phyloP scores from a whole-genome alignment of 352 stramenopile genomes.

The Globisporangium radiosum region DNA sequence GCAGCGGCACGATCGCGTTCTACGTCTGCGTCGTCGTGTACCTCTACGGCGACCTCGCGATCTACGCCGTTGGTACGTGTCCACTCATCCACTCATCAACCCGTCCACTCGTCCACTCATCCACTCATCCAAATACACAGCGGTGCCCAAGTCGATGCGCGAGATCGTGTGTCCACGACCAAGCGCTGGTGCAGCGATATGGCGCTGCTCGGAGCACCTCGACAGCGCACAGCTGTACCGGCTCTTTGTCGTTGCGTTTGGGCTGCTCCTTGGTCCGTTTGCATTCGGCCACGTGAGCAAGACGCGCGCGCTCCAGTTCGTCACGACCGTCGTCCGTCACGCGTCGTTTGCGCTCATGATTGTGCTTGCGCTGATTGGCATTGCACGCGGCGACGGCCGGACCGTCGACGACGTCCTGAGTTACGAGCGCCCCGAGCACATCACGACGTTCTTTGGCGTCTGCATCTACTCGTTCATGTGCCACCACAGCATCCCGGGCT shows the following conservation, averaged over 20 bases:
- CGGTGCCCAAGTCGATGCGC: constrained; percentile 83
- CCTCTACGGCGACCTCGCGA: constrained; percentile 82
- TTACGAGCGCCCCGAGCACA: constrained; percentile 65
- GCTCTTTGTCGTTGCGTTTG: constrained; percentile 75
- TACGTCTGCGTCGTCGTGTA: constrained; percentile 80
- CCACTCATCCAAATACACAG: constrained; percentile 18
- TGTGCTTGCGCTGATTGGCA: constrained; percentile 60
- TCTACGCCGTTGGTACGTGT: constrained; percentile 80
- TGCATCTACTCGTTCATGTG: constrained; percentile 91
- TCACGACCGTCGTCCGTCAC: constrained; percentile 79
- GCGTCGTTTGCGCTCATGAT: constrained; percentile 84
- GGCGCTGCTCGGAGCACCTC: constrained; percentile 60
- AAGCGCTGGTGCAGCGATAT: constrained; percentile 32
- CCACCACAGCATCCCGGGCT: constrained; percentile 81
- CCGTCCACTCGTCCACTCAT: neutral
- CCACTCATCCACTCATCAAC: neutral
- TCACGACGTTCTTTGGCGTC: constrained; percentile 81
- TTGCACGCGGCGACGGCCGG: constrained; percentile 56
- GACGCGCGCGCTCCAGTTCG: constrained; percentile 67
- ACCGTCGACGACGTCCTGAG: constrained; percentile 54
- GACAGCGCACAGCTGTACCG: constrained; percentile 80
- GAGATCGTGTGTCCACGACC: constrained; percentile 79
- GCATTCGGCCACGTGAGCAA: constrained; percentile 81
- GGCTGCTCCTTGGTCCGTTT: constrained; percentile 66
- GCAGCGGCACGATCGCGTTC: constrained; percentile 61